phyloP scores from a whole-genome alignment of 2,329 filamentous ascomycete genomes.

The Colletotrichum costaricense region DNA sequence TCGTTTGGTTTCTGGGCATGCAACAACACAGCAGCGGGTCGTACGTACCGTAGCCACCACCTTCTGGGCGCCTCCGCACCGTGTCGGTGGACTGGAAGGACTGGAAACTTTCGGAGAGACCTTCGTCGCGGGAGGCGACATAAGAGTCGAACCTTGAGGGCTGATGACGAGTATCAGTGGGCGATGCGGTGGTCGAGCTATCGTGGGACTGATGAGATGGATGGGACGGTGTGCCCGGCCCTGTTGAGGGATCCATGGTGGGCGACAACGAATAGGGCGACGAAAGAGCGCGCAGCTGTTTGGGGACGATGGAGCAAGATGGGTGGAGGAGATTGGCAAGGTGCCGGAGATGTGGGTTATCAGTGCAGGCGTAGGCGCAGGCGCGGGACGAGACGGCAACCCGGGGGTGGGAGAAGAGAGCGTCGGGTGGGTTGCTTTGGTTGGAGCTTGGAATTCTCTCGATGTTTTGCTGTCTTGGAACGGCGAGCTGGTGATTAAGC shows the following conservation, averaged over 20 bases:
- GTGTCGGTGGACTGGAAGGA: slow-evolving; percentile 71
- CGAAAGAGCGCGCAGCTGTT: slow-evolving; percentile 21
- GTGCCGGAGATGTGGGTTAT: slow-evolving; percentile 33
- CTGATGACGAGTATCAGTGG: slow-evolving; percentile 60
- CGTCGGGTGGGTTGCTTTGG: slow-evolving; percentile 12
- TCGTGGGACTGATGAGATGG: slow-evolving; percentile 49
- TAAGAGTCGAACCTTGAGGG: slow-evolving; percentile 49
- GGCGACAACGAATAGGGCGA: slow-evolving; percentile 25
- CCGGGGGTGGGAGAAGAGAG: neutral
- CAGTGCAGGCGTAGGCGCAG: neutral
- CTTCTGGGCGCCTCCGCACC: slow-evolving; percentile 67
- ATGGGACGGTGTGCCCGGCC: slow-evolving; percentile 47
- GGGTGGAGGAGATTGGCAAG: slow-evolving; percentile 23
- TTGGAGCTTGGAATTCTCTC: slow-evolving; percentile 5
- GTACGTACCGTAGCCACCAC: slow-evolving; percentile 64
- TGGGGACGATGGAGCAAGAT: slow-evolving; percentile 21
- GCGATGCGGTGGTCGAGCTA: slow-evolving; percentile 54
- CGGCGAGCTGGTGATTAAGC: too few species aligned
- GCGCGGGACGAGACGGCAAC: slow-evolving; percentile 6
- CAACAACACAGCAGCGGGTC: slow-evolving; percentile 12
- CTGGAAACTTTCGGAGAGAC: slow-evolving; percentile 65
- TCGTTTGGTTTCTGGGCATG: slow-evolving; percentile 31
- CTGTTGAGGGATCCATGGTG: slow-evolving; percentile 57
- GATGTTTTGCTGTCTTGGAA: neutral
- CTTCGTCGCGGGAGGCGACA: slow-evolving; percentile 53